Evolutionary conservation across 2,329 filamentous ascomycete genomes (phyloP).

Genomic region (Blumeria hordei): DNA sequence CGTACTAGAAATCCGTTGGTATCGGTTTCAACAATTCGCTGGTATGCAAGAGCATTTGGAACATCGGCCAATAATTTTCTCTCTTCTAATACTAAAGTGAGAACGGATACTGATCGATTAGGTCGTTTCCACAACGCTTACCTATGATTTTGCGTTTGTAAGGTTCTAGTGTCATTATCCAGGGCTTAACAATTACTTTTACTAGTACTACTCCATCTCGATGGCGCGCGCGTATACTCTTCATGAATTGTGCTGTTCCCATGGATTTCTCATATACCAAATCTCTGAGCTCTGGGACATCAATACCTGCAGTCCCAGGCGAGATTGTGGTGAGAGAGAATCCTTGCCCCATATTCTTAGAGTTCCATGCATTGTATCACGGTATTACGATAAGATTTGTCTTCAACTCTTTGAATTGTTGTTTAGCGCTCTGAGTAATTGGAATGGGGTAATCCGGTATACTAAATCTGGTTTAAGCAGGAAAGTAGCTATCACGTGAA

Average conservation of each 20-base stretch:
- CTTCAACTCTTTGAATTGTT: not conserved
- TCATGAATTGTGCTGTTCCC: conserved; percentile 85
- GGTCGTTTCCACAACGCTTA: conserved; percentile 20
- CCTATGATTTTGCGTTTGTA: conserved; percentile 58
- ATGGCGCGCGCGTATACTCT: conserved; percentile 76
- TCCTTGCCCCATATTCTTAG: conserved; percentile 62
- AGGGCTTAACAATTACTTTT: conserved; percentile 87
- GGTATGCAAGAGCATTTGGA: conserved; percentile 75
- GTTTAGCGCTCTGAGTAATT: too few relatives aligned
- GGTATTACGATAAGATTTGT: not conserved
- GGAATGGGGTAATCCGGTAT: too few relatives aligned
- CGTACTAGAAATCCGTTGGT: conserved; percentile 82
- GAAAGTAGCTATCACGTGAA: too few relatives aligned
- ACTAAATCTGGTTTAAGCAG: too few relatives aligned
- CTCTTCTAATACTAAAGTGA: conserved; percentile 33
- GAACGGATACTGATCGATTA: not conserved
- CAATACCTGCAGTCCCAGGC: conserved; percentile 77
- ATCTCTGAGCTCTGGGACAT: conserved; percentile 76
- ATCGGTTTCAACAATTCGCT: conserved; percentile 75
- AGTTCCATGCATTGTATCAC: not conserved
- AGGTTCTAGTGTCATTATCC: conserved; percentile 53
- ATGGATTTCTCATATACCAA: conserved; percentile 80
- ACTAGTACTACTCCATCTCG: conserved; percentile 79
- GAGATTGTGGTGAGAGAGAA: conserved; percentile 86
- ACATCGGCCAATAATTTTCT: conserved; percentile 56